Conservation (phyloP, 768 basidiomycete genomes). For the Multifurca ochricompacta region DNA sequence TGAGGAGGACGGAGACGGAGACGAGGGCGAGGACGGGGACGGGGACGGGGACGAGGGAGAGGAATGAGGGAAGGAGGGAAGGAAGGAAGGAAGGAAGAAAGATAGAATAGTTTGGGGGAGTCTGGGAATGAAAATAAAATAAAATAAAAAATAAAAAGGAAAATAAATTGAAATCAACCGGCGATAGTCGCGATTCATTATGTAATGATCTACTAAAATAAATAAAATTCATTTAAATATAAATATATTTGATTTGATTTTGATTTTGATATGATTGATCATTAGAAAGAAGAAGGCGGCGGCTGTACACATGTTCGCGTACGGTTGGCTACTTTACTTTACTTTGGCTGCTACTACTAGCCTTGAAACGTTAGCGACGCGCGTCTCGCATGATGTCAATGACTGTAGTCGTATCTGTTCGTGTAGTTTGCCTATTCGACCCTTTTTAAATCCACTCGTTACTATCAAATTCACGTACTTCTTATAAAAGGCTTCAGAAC, state of each 20-base stretch:
- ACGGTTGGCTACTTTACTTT: too few species aligned
- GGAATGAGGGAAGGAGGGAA: background rate
- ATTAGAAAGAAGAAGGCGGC: too few species aligned
- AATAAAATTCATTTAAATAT: too few species aligned
- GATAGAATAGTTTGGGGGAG: background rate
- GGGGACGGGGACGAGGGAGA: too few species aligned
- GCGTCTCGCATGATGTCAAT: too few species aligned
- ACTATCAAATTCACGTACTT: slow-evolving; percentile 43
- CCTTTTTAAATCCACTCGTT: too few species aligned
- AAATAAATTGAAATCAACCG: background rate
- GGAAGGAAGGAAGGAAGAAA: background rate
- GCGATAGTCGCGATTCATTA: background rate
- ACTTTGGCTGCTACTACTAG: too few species aligned
- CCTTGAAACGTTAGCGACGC: too few species aligned
- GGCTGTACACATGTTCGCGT: too few species aligned
- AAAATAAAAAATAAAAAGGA: background rate
- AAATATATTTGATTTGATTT: too few species aligned
- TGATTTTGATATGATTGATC: too few species aligned
- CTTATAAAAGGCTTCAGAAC: slow-evolving; percentile 79
- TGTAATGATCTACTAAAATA: background rate
- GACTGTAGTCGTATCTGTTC: slow-evolving; percentile 19
- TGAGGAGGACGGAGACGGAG: background rate
- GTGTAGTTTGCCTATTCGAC: background rate
- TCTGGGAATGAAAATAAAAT: background rate
- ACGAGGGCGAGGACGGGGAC: background rate